These are phyloP conservation scores for Aspergillus conjunctus DNA, from an alignment of 495 filamentous ascomycete species.

Conservation along the genomic window DNA sequence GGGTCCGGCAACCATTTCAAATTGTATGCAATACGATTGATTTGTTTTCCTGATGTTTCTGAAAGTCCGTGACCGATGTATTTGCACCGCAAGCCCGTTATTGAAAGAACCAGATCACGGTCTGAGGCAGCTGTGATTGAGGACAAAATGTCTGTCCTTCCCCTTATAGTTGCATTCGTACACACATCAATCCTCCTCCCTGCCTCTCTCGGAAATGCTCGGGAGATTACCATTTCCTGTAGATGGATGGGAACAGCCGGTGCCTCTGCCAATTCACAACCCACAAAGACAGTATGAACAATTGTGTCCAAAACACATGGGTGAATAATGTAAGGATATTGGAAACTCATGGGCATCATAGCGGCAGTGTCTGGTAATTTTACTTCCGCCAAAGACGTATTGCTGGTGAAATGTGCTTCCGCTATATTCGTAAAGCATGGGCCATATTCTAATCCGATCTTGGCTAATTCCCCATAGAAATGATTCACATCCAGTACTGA, in stretches of 20 bases:
- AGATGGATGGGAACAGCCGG: constrained; percentile 35
- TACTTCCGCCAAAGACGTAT: constrained; percentile 35
- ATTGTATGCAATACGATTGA: constrained; percentile 19
- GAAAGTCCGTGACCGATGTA: constrained; percentile 14
- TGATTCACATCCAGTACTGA: constrained; percentile 15
- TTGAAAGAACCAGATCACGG: constrained; percentile 17
- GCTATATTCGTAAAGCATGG: constrained; percentile 37
- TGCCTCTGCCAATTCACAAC: constrained; percentile 14
- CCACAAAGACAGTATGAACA: constrained; percentile 40
- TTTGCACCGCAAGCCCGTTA: constrained; percentile 25
- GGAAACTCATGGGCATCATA: constrained; percentile 49
- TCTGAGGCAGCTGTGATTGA: constrained; percentile 15
- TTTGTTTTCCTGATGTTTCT: background rate
- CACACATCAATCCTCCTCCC: constrained; percentile 25
- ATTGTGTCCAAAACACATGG: constrained; percentile 50
- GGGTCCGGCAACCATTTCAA: constrained; percentile 31
- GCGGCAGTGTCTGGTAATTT: constrained; percentile 45
- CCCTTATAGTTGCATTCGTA: constrained; percentile 15
- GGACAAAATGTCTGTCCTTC: constrained; percentile 14
- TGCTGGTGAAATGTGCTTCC: constrained; percentile 19
- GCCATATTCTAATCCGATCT: constrained; percentile 40
- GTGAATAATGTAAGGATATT: constrained; percentile 46
- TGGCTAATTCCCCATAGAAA: constrained; percentile 35
- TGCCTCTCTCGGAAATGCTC: constrained; percentile 14
- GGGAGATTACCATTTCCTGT: constrained; percentile 29